phyloP scores from a whole-genome alignment of 495 filamentous ascomycete genomes.

The Hypomontagnella monticulosa region DNA sequence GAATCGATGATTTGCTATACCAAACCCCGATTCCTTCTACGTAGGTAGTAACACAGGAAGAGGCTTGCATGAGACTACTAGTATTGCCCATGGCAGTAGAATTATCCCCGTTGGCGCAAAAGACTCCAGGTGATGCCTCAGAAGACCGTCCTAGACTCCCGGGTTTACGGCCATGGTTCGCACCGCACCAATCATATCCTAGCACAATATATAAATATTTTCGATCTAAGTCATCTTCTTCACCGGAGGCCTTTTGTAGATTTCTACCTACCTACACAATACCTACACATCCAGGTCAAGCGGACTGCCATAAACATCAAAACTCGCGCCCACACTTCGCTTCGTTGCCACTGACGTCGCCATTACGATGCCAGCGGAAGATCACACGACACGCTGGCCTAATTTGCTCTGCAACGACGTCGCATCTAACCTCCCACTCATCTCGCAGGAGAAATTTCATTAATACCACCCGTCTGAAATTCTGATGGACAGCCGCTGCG shows the following conservation, averaged over 20 bases:
- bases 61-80: conserved; percentile 36
- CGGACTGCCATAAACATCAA: neutral
- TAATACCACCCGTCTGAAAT: neutral
- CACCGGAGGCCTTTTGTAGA: neutral
- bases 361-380: conserved; percentile 8
- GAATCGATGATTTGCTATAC: conserved; percentile 12
- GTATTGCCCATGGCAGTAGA: conserved; percentile 11
- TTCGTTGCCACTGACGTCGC: conserved; percentile 24
- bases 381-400: conserved; percentile 8
- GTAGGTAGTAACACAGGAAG: conserved; percentile 23
- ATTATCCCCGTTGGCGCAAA: conserved; percentile 17
- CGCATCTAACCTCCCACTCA: conserved; percentile 18
- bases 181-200: neutral
- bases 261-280: neutral
- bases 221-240: too few relatives aligned
- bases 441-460: neutral
- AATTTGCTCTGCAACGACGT: conserved; percentile 2
- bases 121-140: neutral
- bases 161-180: conserved; percentile 3
- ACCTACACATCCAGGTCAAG: neutral
- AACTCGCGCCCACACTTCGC: neutral
- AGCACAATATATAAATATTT: neutral
- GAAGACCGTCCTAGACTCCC: neutral
- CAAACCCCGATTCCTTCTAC: conserved; percentile 5
- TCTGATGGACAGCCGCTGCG: conserved; percentile 3